These are phyloP conservation scores for Backusella psychrophila DNA, from an alignment of 192 early-diverging fungal species.

Conservation along the genomic window DNA sequence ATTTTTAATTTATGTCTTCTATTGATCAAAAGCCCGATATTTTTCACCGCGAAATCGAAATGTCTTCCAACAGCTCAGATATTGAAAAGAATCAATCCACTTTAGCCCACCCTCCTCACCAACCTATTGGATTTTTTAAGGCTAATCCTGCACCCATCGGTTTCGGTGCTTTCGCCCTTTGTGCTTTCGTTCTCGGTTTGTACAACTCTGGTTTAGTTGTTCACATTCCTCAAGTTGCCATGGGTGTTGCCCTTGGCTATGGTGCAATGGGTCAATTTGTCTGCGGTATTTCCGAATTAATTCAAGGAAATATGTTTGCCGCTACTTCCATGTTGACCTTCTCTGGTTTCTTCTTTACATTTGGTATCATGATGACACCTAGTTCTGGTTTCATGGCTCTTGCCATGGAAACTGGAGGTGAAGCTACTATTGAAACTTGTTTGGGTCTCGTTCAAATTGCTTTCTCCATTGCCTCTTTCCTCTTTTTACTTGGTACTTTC, in stretches of 20 bases:
- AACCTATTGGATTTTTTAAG: not conserved
- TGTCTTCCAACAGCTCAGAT: not conserved
- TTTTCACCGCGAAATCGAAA: constrained; percentile 1
- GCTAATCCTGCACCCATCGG: constrained; percentile 15
- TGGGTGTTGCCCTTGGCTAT: constrained; percentile 21
- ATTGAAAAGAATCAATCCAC: not conserved
- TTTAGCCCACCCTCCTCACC: not conserved
- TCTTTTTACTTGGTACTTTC: constrained; percentile 23
- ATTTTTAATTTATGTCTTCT: not conserved
- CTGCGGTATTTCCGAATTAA: constrained; percentile 11
- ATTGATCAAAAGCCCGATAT: not conserved
- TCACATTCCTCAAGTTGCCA: constrained; percentile 15
- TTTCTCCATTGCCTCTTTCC: constrained; percentile 18
- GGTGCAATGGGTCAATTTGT: constrained; percentile 20
- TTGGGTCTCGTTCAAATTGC: constrained; percentile 13
- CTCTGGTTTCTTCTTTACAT: constrained; percentile 27
- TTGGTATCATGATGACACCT: constrained; percentile 25
- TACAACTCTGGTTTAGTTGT: constrained; percentile 12
- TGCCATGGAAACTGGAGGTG: not conserved
- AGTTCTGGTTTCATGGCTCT: constrained; percentile 8
- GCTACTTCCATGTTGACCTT: constrained; percentile 24
- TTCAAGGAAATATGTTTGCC: constrained; percentile 23
- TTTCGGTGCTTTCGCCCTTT: constrained; percentile 22
- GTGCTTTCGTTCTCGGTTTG: constrained; percentile 22
- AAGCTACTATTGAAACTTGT: not conserved